Evolutionary conservation across 1,284 basidiomycete species (phyloP).

Genomic region (Boletus semigastroideus): DNA sequence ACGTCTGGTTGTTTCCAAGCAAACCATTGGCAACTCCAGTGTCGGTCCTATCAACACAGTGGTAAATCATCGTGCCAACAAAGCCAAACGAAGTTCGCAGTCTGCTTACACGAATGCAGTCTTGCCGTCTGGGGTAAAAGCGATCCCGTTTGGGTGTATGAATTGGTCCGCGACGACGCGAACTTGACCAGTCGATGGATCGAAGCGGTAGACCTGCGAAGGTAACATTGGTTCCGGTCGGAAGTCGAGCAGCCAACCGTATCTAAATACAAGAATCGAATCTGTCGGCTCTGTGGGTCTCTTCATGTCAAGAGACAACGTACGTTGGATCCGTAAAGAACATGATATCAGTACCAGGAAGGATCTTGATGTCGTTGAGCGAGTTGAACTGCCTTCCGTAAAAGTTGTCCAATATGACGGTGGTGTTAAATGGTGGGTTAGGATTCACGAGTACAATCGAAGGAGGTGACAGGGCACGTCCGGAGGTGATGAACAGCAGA

Average conservation of each 20-base stretch:
- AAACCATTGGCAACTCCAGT: slow-evolving; percentile 50
- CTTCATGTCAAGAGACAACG: background rate
- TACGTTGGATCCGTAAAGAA: slow-evolving; percentile 74
- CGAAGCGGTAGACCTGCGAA: slow-evolving; percentile 72
- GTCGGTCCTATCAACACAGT: slow-evolving; percentile 46
- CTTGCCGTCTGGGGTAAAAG: slow-evolving; percentile 64
- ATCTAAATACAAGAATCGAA: slow-evolving; percentile 38
- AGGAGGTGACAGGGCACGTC: slow-evolving; percentile 63
- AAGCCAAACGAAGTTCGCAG: slow-evolving; percentile 6
- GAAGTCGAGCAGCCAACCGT: slow-evolving; percentile 65
- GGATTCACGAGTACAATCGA: slow-evolving; percentile 69
- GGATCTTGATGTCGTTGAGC: slow-evolving; percentile 75
- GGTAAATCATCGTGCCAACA: background rate
- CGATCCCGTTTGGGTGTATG: slow-evolving; percentile 62
- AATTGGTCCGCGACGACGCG: slow-evolving; percentile 72
- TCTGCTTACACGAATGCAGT: slow-evolving; percentile 64
- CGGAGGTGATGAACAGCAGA: slow-evolving; percentile 67
- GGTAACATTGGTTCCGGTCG: slow-evolving; percentile 62
- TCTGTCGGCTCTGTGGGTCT: background rate
- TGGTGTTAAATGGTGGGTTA: slow-evolving; percentile 56
- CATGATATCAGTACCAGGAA: slow-evolving; percentile 58
- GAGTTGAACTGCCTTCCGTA: slow-evolving; percentile 82
- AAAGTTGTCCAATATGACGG: slow-evolving; percentile 67
- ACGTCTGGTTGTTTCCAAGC: slow-evolving; percentile 57
- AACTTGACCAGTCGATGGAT: slow-evolving; percentile 62